phyloP scores from a whole-genome alignment of 2,329 filamentous ascomycete genomes.

The Talaromyces sp. region DNA sequence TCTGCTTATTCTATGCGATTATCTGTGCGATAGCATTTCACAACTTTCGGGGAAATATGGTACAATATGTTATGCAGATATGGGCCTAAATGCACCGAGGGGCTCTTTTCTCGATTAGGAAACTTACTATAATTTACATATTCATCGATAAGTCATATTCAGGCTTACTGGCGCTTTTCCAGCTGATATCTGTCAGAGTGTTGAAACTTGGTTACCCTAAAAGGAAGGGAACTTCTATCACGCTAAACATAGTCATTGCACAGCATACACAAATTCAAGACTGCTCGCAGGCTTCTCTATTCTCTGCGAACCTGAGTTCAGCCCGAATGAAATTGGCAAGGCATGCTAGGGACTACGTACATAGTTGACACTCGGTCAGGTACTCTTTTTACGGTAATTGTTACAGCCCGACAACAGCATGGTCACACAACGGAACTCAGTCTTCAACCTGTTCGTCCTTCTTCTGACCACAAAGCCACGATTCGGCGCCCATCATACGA shows the following conservation, averaged over 20 bases:
- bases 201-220: not conserved
- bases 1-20: not conserved
- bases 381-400: not conserved
- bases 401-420: not conserved
- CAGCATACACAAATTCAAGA: not conserved
- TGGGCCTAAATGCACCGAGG: not conserved
- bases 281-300: not conserved
- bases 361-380: not conserved
- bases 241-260: not conserved
- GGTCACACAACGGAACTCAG: conserved; percentile 6
- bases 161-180: not conserved
- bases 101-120: not conserved
- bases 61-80: not conserved
- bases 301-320: conserved; percentile 7
- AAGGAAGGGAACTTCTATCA: not conserved
- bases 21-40: not conserved
- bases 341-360: not conserved
- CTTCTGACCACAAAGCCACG: not conserved
- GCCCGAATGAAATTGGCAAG: not conserved
- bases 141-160: not conserved
- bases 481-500: conserved; percentile 1
- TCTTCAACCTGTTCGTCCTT: not conserved
- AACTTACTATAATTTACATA: not conserved
- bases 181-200: not conserved
- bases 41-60: not conserved